phyloP scores from a whole-genome alignment of 495 filamentous ascomycete species.

The Chaetomium tenue region DNA sequence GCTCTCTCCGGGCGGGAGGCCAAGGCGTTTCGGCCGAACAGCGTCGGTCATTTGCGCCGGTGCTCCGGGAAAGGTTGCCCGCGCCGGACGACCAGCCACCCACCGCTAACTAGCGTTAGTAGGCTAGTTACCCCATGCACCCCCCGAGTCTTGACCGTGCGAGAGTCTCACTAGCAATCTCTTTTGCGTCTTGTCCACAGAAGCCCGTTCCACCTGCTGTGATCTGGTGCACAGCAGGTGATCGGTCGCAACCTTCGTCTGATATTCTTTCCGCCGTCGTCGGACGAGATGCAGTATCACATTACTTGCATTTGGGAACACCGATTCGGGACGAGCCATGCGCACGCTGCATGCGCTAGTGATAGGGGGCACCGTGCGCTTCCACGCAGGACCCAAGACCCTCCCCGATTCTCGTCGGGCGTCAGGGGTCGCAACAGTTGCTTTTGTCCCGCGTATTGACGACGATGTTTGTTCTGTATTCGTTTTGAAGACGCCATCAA shows the following conservation, averaged over 20 bases:
- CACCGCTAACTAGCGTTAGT: background rate
- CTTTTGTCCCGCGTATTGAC: background rate
- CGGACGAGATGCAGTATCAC: constrained; percentile 10
- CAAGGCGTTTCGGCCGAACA: constrained; percentile 7
- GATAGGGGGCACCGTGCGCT: background rate
- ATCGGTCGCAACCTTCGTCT: constrained; percentile 1
- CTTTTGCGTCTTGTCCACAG: background rate
- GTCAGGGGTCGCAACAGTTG: background rate
- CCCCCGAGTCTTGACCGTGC: background rate
- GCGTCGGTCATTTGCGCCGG: background rate
- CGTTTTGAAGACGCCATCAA: too few relatives aligned
- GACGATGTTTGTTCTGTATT: background rate
- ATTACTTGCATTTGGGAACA: constrained; percentile 11
- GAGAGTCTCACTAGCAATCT: background rate
- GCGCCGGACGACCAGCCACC: background rate
- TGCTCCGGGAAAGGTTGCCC: background rate
- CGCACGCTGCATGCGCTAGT: constrained; percentile 4
- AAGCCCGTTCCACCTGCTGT: background rate
- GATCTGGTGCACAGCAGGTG: background rate
- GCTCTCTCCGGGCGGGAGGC: background rate
- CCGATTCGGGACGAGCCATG: constrained; percentile 19
- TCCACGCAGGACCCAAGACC: background rate
- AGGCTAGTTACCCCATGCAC: background rate
- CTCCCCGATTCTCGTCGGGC: constrained; percentile 17
- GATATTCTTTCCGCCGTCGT: background rate